Evolutionary conservation across 1,139 yeast species (phyloP).

Genomic region (Candida mesenterica): DNA sequence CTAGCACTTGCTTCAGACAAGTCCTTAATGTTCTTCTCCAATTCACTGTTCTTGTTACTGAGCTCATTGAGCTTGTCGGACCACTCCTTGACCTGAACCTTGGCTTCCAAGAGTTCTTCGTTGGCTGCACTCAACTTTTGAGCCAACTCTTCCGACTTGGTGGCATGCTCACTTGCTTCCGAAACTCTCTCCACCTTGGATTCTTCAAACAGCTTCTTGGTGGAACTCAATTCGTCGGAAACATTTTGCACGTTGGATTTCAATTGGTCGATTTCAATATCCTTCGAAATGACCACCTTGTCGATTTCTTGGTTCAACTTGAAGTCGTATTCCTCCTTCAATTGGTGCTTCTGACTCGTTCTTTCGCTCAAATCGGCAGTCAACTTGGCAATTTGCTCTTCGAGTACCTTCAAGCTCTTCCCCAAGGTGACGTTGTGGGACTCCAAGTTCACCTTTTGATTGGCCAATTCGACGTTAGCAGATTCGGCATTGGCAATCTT

Average conservation of each 20-base stretch:
- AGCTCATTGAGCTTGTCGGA: background rate
- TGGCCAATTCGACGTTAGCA: slow-evolving; percentile 10
- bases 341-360: slow-evolving; percentile 14
- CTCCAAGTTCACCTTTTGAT: slow-evolving; percentile 10
- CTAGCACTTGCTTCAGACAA: too few relatives aligned
- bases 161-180: slow-evolving; percentile 7
- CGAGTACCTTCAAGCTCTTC: slow-evolving; percentile 5
- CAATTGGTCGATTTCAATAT: slow-evolving; percentile 19
- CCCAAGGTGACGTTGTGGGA: slow-evolving; percentile 9
- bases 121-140: slow-evolving; percentile 5
- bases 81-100: background rate
- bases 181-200: background rate
- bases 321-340: slow-evolving; percentile 25
- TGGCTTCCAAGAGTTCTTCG: slow-evolving; percentile 2
- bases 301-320: slow-evolving; percentile 32
- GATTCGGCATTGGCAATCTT: slow-evolving; percentile 11
- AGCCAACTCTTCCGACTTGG: slow-evolving; percentile 8
- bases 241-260: slow-evolving; percentile 7
- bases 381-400: slow-evolving; percentile 6
- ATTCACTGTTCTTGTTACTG: slow-evolving; percentile 1
- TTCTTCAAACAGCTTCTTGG: slow-evolving; percentile 4
- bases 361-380: slow-evolving; percentile 9
- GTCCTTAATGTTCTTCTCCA: background rate
- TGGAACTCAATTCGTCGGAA: slow-evolving; percentile 6
- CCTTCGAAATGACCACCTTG: slow-evolving; percentile 26